Evolutionary conservation across 257 asterid species (phyloP).

Genomic region (Capsicum baccatum): DNA sequence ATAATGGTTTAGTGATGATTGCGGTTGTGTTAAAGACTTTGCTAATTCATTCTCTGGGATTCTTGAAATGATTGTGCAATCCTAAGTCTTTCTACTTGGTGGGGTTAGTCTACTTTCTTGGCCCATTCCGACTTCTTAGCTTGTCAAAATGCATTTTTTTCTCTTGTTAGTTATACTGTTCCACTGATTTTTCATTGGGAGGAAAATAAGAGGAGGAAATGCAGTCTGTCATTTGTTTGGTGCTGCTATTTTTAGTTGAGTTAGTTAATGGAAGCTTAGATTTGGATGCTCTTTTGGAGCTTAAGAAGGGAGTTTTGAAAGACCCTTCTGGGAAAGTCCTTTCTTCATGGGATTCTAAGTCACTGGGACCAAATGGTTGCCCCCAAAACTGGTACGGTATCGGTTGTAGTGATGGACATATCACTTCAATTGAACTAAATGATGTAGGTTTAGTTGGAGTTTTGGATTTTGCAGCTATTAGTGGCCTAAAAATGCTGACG

Average conservation of each 20-base stretch:
- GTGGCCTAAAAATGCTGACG: constrained; percentile 59
- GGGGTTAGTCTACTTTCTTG: neutral
- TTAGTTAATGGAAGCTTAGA: constrained; percentile 57
- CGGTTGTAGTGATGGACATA: constrained; percentile 58
- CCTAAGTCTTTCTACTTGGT: neutral
- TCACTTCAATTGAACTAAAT: constrained; percentile 63
- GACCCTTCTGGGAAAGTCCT: constrained; percentile 59
- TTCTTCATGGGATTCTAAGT: constrained; percentile 81
- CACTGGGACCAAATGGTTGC: constrained; percentile 71
- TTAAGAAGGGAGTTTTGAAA: constrained; percentile 67
- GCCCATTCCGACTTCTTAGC: neutral
- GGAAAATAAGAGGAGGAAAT: constrained; percentile 42
- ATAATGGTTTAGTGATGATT: neutral
- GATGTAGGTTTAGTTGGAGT: constrained; percentile 63
- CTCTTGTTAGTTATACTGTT: neutral
- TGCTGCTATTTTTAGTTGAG: constrained; percentile 48
- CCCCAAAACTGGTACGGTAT: constrained; percentile 77
- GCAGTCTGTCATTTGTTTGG: constrained; percentile 51
- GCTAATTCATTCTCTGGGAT: neutral
- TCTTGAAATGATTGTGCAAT: constrained; percentile 23
- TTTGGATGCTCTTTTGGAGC: constrained; percentile 58
- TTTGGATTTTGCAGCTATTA: constrained; percentile 58
- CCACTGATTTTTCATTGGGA: constrained; percentile 22
- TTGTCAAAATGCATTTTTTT: neutral
- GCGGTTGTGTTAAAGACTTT: neutral